These are phyloP conservation scores for Aurantiochytrium sp. DNA, from an alignment of 108 stramenopile species.

Conservation along the genomic window DNA sequence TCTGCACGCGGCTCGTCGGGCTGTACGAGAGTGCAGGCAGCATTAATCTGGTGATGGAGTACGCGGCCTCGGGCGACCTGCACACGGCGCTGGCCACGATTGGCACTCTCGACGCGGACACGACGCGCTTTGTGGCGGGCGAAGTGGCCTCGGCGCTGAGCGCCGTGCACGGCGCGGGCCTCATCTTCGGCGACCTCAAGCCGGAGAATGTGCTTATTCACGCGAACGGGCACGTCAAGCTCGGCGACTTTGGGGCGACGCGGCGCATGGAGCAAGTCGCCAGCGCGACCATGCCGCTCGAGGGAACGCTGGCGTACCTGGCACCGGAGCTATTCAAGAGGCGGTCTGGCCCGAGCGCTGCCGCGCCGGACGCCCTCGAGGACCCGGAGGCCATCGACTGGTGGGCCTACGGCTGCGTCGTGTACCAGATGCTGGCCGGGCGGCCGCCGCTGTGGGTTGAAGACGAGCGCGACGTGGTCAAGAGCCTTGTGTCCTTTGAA, in stretches of 20 bases:
- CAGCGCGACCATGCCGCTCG: conserved; percentile 70
- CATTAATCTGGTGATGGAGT: conserved; percentile 79
- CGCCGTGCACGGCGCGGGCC: conserved; percentile 77
- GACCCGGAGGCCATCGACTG: conserved; percentile 70
- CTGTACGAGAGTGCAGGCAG: conserved; percentile 56
- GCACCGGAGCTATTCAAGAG: conserved; percentile 84
- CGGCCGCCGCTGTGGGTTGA: conserved; percentile 81
- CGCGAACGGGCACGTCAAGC: conserved; percentile 84
- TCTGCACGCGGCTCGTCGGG: conserved; percentile 81
- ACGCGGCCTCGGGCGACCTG: conserved; percentile 84
- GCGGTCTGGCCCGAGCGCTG: background rate
- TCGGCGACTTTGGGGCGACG: conserved; percentile 89
- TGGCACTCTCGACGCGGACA: conserved; percentile 80
- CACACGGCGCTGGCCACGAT: conserved; percentile 69
- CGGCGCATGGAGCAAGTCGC: conserved; percentile 18
- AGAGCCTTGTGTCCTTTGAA: conserved; percentile 75
- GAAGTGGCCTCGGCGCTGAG: conserved; percentile 78
- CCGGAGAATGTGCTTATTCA: conserved; percentile 92
- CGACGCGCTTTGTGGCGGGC: conserved; percentile 79
- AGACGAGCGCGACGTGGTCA: conserved; percentile 63
- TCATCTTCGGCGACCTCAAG: conserved; percentile 85
- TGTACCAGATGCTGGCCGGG: conserved; percentile 83
- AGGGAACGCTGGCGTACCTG: conserved; percentile 91
- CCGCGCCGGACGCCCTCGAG: conserved; percentile 61
- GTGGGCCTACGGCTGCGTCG: conserved; percentile 92